These are phyloP conservation scores for Metarhizium rileyi DNA, from an alignment of 2,329 filamentous ascomycete species.

Conservation along the genomic window DNA sequence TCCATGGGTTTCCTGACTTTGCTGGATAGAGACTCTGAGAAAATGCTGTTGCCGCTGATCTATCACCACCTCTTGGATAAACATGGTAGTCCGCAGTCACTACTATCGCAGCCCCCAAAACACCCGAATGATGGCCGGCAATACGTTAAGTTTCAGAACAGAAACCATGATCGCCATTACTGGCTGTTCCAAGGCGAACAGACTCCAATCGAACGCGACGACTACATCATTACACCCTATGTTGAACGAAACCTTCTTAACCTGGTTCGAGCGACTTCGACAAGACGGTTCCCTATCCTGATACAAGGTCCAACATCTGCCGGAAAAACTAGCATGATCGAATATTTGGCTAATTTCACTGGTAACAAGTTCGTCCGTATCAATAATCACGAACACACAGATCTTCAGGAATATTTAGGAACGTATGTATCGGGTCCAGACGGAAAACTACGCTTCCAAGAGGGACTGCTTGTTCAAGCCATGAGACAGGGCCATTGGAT, in stretches of 20 bases:
- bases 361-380: constrained; percentile 97
- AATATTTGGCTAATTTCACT: constrained; percentile 92
- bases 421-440: constrained; percentile 83
- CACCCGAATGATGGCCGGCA: constrained; percentile 64
- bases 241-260: constrained; percentile 93
- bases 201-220: constrained; percentile 57
- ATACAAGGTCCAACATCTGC: constrained; percentile 95
- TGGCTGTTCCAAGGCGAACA: constrained; percentile 73
- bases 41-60: constrained; percentile 68
- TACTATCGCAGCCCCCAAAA: constrained; percentile 69
- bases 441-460: constrained; percentile 81
- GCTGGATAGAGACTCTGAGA: constrained; percentile 72
- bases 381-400: constrained; percentile 99
- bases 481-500: constrained; percentile 95
- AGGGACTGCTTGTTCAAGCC: constrained; percentile 86
- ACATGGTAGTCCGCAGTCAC: constrained; percentile 54
- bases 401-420: constrained; percentile 93
- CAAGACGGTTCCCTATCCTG: constrained; percentile 81
- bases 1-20: constrained; percentile 96
- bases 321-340: constrained; percentile 99
- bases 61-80: constrained; percentile 68
- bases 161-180: constrained; percentile 60
- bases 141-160: constrained; percentile 71
- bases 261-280: constrained; percentile 86
- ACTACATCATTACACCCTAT: constrained; percentile 96